Conservation (phyloP, 2,329 filamentous ascomycete genomes). For the Phoma sp. region DNA sequence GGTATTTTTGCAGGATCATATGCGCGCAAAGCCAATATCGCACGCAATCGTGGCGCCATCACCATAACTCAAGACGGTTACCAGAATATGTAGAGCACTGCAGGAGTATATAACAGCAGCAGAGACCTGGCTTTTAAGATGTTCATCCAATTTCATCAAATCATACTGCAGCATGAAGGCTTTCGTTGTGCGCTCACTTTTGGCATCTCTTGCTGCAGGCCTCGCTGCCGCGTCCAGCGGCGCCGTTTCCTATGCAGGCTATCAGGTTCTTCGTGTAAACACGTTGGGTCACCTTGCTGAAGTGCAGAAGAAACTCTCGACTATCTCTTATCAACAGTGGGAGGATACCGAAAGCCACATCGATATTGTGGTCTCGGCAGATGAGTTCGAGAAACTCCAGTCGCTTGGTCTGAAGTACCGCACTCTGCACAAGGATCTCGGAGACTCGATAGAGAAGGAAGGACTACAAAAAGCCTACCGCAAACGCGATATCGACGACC, state of each 20-base stretch:
- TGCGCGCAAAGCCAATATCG: not conserved
- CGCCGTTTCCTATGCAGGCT: constrained; percentile 45
- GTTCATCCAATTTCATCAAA: not conserved
- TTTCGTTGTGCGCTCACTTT: constrained; percentile 2
- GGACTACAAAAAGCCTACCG: constrained; percentile 48
- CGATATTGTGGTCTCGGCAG: constrained; percentile 50
- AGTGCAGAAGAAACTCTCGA: constrained; percentile 43
- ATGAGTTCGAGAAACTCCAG: constrained; percentile 47
- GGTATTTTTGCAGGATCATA: not conserved
- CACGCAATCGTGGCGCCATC: constrained; percentile 11
- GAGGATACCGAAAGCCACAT: constrained; percentile 40
- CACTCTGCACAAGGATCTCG: constrained; percentile 53
- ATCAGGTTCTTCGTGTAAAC: constrained; percentile 48
- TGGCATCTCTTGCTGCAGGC: constrained; percentile 11
- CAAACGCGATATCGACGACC: constrained; percentile 20
- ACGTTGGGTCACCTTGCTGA: constrained; percentile 37
- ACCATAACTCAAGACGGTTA: not conserved
- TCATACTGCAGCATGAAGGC: constrained; percentile 5
- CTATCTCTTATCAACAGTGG: constrained; percentile 46
- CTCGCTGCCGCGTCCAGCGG: constrained; percentile 21
- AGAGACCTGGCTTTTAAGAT: no score
- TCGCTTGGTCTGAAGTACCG: constrained; percentile 39
- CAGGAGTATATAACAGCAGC: not conserved
- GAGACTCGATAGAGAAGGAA: constrained; percentile 50
- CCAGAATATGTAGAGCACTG: not conserved